Percentiles rank a stretch among this genome's conserved stretches.
Conservation (phyloP, 169 alveolate genomes). For the Theileria annulata region DNA sequence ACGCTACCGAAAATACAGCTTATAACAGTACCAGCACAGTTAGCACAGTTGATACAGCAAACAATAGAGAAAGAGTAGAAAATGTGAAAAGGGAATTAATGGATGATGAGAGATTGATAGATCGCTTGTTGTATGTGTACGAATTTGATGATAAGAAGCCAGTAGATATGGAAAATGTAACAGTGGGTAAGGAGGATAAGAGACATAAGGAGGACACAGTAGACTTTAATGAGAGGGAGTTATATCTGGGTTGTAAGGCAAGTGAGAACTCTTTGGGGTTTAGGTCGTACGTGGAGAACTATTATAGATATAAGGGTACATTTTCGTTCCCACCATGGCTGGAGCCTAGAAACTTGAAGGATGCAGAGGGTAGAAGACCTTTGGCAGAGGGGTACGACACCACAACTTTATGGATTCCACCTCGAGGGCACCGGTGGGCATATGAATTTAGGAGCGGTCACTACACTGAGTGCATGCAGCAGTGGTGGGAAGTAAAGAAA, state of each 20-base stretch:
- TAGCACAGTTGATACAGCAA: not conserved
- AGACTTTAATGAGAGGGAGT: constrained; percentile 46
- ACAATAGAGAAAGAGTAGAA: not conserved
- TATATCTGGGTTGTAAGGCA: constrained; percentile 51
- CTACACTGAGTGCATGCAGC: constrained; percentile 96
- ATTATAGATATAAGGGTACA: constrained; percentile 68
- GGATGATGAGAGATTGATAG: too few species aligned
- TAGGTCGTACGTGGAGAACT: constrained; percentile 68
- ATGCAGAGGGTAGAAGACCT: constrained; percentile 84
- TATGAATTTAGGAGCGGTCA: constrained; percentile 78
- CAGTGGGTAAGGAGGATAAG: constrained; percentile 43
- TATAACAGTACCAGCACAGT: not conserved
- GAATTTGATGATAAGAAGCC: constrained; percentile 3
- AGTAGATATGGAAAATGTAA: constrained; percentile 23
- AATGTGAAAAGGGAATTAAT: not conserved
- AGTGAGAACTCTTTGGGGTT: constrained; percentile 50
- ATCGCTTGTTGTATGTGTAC: not conserved
- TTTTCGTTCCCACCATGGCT: constrained; percentile 81
- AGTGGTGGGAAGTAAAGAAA: constrained; percentile 95
- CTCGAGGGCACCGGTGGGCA: constrained; percentile 82
- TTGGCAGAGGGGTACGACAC: constrained; percentile 89
- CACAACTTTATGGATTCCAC: constrained; percentile 92
- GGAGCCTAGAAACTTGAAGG: constrained; percentile 79
- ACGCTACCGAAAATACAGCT: not conserved
- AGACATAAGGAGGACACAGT: constrained; percentile 28